Evolutionary conservation across 108 stramenopile species (phyloP), one percentile per base, ranked within the genome.

Genomic region (Conticribra guillardii): DNA sequence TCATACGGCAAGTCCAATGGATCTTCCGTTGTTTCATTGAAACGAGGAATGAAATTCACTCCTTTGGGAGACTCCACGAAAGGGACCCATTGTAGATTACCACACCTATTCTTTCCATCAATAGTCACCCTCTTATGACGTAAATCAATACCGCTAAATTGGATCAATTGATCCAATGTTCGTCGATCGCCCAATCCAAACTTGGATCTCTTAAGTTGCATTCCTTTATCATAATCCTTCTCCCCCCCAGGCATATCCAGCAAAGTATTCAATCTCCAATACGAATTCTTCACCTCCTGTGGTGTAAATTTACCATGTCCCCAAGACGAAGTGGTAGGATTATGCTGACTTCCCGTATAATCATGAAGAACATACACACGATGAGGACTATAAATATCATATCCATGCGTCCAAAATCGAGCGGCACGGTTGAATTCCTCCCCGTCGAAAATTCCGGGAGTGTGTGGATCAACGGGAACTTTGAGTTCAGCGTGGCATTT

Each of bases 371-470:
- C 81, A 45, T 82, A 67, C 19, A 92, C 85, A 45, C 78, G 49
- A 55, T 87, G 79, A 2, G 96, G 96, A 2, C 95, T 89, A 81
- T 96, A 97, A 14, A 93, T 81, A 67, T 97, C 96, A 67, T 97
- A 97, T 19, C 96, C 96, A 65, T 91, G 82, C n/a, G 97, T 96
- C 71, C 86, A 97, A 51, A 95, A 91, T 57, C 97, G 65, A 19
- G 84, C 73, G 1, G 85, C 90, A 33, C 90, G 84, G 14, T 83
- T 86, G 63, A 90, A 91, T 69, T 97, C 97, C 66, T 98, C 97
- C 24, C 95, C 97, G 70, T 96, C 95, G 76, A 96, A 96, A 19
- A 96, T 82, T 60, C 84, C 69, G n/a, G 81, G 85, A 18, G 91
- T 67, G 64, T 96, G 81, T 0, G 96, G 94, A 71, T 97, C 97